Conservation (phyloP, 306 rosid species). For the Quercus wislizeni region DNA sequence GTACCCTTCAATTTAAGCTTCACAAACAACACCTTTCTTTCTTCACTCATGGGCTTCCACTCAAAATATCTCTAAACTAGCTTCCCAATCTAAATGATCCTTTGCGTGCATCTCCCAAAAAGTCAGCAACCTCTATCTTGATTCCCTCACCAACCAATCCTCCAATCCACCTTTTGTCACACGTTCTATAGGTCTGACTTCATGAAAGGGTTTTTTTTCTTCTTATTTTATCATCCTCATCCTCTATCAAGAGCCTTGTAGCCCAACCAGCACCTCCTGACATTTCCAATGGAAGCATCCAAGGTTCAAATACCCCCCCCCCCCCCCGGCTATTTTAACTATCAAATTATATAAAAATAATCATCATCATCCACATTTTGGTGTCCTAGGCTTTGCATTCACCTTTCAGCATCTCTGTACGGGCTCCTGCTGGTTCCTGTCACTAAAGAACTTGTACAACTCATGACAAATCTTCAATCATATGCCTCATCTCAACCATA, state of each 20-base stretch:
- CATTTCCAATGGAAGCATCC: too few species aligned
- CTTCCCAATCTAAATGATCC: not conserved
- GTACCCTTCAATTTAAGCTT: too few species aligned
- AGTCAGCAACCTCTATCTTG: not conserved
- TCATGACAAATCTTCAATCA: not conserved
- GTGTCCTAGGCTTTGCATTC: too few species aligned
- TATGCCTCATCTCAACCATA: not conserved
- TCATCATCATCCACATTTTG: too few species aligned
- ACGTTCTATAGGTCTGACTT: not conserved
- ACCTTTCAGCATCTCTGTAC: too few species aligned
- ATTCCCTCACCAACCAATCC: not conserved
- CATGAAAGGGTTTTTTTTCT: not conserved
- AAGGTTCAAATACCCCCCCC: not conserved
- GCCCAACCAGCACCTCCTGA: too few species aligned
- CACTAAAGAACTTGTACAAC: not conserved
- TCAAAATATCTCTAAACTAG: too few species aligned
- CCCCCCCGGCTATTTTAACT: too few species aligned
- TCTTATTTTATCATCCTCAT: not conserved
- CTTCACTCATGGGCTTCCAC: too few species aligned
- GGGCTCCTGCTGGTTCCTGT: not conserved
- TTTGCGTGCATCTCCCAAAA: not conserved
- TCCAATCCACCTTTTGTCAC: not conserved
- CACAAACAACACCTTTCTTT: too few species aligned
- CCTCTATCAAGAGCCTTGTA: not conserved
- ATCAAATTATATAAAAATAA: too few species aligned